phyloP scores from a whole-genome alignment of 2,329 filamentous ascomycete genomes.

The Arthrobotrys pseudoclavata region DNA sequence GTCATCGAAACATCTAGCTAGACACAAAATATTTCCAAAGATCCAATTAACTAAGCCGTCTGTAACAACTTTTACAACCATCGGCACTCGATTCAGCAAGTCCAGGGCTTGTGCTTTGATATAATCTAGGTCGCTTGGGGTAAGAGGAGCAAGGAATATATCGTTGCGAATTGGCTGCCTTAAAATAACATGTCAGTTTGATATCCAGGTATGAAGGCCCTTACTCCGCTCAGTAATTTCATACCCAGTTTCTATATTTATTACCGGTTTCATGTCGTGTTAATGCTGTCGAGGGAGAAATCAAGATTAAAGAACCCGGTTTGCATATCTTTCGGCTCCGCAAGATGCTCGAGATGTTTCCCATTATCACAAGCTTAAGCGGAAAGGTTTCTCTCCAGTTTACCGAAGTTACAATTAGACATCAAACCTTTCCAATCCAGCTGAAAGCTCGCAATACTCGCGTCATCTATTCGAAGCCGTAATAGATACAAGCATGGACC shows the following conservation, averaged over 20 bases:
- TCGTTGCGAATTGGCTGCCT: constrained; percentile 24
- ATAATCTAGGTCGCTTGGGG: neutral
- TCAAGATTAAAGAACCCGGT: constrained; percentile 6
- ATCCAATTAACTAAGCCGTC: neutral
- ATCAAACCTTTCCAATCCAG: neutral
- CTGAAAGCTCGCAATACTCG: constrained; percentile 6
- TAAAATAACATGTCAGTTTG: neutral
- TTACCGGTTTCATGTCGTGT: neutral
- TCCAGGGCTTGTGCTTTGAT: constrained; percentile 8
- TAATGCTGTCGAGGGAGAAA: constrained; percentile 1
- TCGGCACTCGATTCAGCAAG: neutral
- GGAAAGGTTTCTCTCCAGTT: neutral
- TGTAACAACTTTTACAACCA: neutral
- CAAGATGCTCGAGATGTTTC: neutral
- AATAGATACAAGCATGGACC: neutral
- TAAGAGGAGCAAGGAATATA: neutral
- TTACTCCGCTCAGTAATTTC: neutral
- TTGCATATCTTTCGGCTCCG: constrained; percentile 10
- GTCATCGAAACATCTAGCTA: too few species aligned
- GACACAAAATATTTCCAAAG: too few species aligned
- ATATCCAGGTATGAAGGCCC: neutral
- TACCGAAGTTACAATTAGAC: neutral
- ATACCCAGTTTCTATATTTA: too few species aligned
- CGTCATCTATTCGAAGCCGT: neutral
- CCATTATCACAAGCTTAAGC: neutral